phyloP scores from a whole-genome alignment of 306 rosid genomes.

The Cucumis sativus region Cucumber_9930_V3 NC_026657.2:26794001-26794500 shows the following conservation, averaged over 20 bases:
- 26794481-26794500: constrained; percentile 92
- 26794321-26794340: constrained; percentile 38
- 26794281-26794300: constrained; percentile 76
- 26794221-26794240: constrained; percentile 83
- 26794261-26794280: constrained; percentile 49
- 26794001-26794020: constrained; percentile 89
- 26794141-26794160: constrained; percentile 57
- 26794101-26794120: constrained; percentile 41
- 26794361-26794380: not conserved
- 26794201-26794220: constrained; percentile 90
- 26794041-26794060: constrained; percentile 81
- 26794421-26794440: constrained; percentile 94
- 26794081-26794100: constrained; percentile 18
- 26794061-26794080: constrained; percentile 75
- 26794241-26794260: constrained; percentile 32
- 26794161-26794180: constrained; percentile 53
- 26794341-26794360: not conserved
- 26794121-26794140: constrained; percentile 79
- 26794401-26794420: too few species aligned
- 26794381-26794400: not conserved
- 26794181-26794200: constrained; percentile 91
- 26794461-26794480: constrained; percentile 92
- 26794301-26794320: constrained; percentile 75
- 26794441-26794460: constrained; percentile 97
- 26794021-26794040: constrained; percentile 67